Base-by-base conservation (phyloP, 176 grass and related monocot species). In the sorghum (Sorghum bicolor) region DNA sequence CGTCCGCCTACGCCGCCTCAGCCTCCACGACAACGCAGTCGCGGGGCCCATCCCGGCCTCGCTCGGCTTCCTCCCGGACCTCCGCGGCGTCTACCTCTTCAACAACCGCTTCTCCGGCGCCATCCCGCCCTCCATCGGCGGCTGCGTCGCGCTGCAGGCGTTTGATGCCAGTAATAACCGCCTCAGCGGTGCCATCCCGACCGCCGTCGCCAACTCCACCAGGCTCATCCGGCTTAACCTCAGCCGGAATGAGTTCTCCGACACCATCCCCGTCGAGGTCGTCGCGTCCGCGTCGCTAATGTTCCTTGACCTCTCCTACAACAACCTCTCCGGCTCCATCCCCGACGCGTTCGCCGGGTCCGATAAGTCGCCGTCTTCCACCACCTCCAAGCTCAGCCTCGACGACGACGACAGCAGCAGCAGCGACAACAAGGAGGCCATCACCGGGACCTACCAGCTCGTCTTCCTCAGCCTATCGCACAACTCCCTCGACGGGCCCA, bases 61-160 rank as follows among this genome's bases (percentile, higher is more conserved):
- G 1, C 37, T 94, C 22, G 75, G 80, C 6, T 88, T 87, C 82
- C 85, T 94, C 5, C 64, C 79, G 4, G 71, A 91, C 11, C 83
- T 95, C 85, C 75, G 90, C 62, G 93, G 93, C 30, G 44, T 92
- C 55, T 92, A 94, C 76, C 87, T 94, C 78, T 94, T 94, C 87
- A 92, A 90, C 82, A 94, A 94, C 39, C 87, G 82, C 26, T 90
- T 95, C 85, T 86, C 90, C 16, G 93, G 90, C 69, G 34, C 72
- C 22, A 30, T 95, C 17, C 93, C 90, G 0, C 14, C 88, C 0
- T 90, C 85, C 63, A 77, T 95, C 8, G 90, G 74, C 26, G 52
- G 13, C 7, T 95, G 93, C 77, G 1, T 75, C 31, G 50, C 75
- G 50, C 90, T 95, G 6, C 87, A 90, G 73, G 36, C 90, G 1